Evolutionary conservation across 2,329 filamentous ascomycete genomes (phyloP), one percentile per base, ranked within the genome.

Genomic region (Podosphaera leucotricha): DNA sequence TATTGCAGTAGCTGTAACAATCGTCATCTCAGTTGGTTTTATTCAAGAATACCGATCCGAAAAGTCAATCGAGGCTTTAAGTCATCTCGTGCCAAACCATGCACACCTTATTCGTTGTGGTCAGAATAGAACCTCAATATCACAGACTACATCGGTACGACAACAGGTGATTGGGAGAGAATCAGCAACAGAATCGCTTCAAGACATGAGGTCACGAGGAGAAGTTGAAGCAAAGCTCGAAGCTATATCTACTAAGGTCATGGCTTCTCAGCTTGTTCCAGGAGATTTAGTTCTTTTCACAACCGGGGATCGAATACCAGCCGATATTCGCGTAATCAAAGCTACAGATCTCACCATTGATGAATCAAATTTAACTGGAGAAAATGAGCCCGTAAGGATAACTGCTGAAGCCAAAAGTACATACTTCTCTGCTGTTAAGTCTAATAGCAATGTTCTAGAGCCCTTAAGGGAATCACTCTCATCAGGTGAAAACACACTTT

Each of bases 41-140:
- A 75, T 95, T 43, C 90, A 98, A 59, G 90, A 98, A 62, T 98
- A 98, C 60, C 72, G 90, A 47, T 95, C 90, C 6, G 90, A 98
- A 59, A 92, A 98, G 62, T 95, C 87, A 2, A 75, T 98, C 51
- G 90, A 98, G 61, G 90, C 90, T 18, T 66, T 98, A 52, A 94
- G 81, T 57, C 83, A 90, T 54, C 66, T 98, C 21, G 87, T 98
- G 0, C 92, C 90, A 22, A 92, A 95, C 59, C 84, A 86, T 59
- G 90, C 92, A 24, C 86, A 98, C 62, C 67, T 95, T n/a, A 83
- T 98, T 47, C 77, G 92, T 48, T 56, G 53, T 19, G 53, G 57
- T 20, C 42, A 43, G 7, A 22, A 46, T 11, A 50, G 53, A 44
- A 47, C 48, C 15, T 22, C 52, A 8, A 42, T 4, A 16, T 50